Evolutionary conservation across 192 early-diverging fungal species (phyloP), one percentile per base, ranked within the genome.

Genomic region (Coemansia sp.): DNA sequence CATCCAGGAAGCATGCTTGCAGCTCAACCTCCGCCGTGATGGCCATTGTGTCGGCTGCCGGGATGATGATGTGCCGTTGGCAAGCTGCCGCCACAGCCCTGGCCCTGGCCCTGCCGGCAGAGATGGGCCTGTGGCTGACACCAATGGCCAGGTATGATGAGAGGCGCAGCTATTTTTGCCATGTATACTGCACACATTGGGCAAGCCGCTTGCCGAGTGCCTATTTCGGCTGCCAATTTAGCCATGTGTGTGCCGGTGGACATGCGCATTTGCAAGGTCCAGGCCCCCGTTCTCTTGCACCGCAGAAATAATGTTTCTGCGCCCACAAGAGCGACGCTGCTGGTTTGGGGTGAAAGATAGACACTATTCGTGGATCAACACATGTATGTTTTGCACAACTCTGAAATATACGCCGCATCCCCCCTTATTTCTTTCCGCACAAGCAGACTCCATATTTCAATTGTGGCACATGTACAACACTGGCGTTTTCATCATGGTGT

Each of bases 31-130:
- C 23, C 23, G 23, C 23, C 23, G 4, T 26, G 23, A 21, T 14
- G 20, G 45, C 28, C 45, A 47, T 47, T 47, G 45, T 47, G 45
- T 6, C 11, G 37, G 14, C 16, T 28, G 11, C 45, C 10, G 11
- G 11, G 45, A 28, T 28, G 15, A 47, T 47, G 40, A 38, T 42
- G 26, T 14, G 7, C 39, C 23, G 15, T 38, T 54, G 39, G 30
- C 40, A 42, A 42, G 53, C 41, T 42, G 41, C 53, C 53, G 53
- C 53, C 53, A 54, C 53, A 38, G n/a, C n/a, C n/a, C n/a, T n/a
- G n/a, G n/a, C 21, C 30, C 53, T 26, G 28, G 23, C 17, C 51
- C 21, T 17, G 45, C 11, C 6, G 18, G 18, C 30, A 28, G 21
- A 28, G 45, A 40, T 54, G 53, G 23, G 23, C 23, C 23, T 40